A percentile compares a stretch with the other conserved stretches of the same genome.
phyloP scores from a whole-genome alignment of 2,329 filamentous ascomycete genomes.

The Zasmidium angulare region DNA sequence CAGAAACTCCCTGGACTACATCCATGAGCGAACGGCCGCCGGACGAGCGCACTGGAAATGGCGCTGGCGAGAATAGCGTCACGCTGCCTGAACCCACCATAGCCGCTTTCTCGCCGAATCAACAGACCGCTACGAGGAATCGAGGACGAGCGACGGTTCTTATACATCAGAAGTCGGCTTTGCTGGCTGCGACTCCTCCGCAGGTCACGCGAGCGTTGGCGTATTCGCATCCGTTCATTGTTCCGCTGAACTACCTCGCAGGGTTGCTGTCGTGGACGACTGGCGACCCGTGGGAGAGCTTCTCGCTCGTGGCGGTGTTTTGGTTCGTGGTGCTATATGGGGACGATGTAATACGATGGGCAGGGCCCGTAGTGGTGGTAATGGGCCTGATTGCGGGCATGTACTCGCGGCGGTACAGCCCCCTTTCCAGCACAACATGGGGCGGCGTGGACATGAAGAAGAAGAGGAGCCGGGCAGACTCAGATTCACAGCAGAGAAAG shows the following conservation, averaged over 20 bases:
- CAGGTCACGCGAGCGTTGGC: constrained; percentile 91
- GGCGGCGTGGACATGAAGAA: constrained; percentile 62
- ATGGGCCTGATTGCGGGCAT: constrained; percentile 80
- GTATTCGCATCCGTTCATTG: constrained; percentile 91
- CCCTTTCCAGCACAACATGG: constrained; percentile 82
- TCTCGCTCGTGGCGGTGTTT: constrained; percentile 78
- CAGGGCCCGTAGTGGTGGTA: constrained; percentile 81
- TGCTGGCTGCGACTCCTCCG: constrained; percentile 89
- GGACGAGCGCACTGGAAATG: constrained; percentile 13
- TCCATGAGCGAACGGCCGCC: constrained; percentile 21
- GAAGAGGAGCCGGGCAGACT: constrained; percentile 58
- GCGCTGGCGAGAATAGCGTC: constrained; percentile 19
- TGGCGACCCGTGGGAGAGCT: constrained; percentile 94
- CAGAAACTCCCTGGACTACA: constrained; percentile 25
- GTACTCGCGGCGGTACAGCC: constrained; percentile 88
- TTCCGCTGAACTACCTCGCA: constrained; percentile 81
- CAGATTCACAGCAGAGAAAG: constrained; percentile 71
- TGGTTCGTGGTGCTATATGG: constrained; percentile 88
- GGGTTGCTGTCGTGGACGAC: constrained; percentile 93
- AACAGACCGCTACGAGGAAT: constrained; percentile 50
- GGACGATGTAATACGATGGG: constrained; percentile 74
- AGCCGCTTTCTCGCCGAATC: constrained; percentile 86
- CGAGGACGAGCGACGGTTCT: constrained; percentile 57
- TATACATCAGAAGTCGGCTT: constrained; percentile 92
- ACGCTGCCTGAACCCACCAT: constrained; percentile 63